Base-by-base conservation (phyloP, 768 basidiomycete genomes). In the Gymnopilus junonius region DNA sequence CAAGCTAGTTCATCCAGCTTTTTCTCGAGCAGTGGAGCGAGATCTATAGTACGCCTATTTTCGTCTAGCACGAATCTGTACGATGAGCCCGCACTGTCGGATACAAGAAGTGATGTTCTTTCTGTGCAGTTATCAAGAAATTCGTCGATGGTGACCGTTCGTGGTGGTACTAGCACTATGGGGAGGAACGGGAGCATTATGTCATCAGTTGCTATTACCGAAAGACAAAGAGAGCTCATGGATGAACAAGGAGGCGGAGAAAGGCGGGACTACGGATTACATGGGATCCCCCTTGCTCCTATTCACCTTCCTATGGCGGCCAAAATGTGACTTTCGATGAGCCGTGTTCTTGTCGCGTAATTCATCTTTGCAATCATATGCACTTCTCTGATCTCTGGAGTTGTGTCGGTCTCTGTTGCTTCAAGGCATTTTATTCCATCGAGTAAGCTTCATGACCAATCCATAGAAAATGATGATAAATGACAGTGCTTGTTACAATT, bases 21-120 rank as follows among this genome's bases (percentile, higher is more conserved):
- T 35, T 39, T 40, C 25, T 60, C 59, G 17, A 15, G 10, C 17
- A 34, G 35, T 15, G 50, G 45, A 15, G 45, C 46, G 11, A 60
- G 46, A 40, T 55, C 29, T 14, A 29, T 51, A 42, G 20, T 42
- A n/a, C 40, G 40, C 27, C 29, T 65, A 15, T 59, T 62, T 39
- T 37, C 56, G 17, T 20, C 31, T 15, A 50, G 35, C 3, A 42
- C 59, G 3, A 23, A 39, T 7, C 54, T 39, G 2, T 55, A 29
- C 31, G 39, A 58, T 21, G 65, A 63, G 32, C 37, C 58, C 17
- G 58, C 61, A 5, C 31, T 63, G 17, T 63, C 58, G 4, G 62
- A 63, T 32, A 46, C 59, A 12, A 39, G 55, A 32, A 63, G 62
- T n/a, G 55, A 21, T 4, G 55, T 62, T 2, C 46, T 66, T 12